Conservation (phyloP, 2,329 filamentous ascomycete genomes). For the Diaporthe capsici region DNA sequence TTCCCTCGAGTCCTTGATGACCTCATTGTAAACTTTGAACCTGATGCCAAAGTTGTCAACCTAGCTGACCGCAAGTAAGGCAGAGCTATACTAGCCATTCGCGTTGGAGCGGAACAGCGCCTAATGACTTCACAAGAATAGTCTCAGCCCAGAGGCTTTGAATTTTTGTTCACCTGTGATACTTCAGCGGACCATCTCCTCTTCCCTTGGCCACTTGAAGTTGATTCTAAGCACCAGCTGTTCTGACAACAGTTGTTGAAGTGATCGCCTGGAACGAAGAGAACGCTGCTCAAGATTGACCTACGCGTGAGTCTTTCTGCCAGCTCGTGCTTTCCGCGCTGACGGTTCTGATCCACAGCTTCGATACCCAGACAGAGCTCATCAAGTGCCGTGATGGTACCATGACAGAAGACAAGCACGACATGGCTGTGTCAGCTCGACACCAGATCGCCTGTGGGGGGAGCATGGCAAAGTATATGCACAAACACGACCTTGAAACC, state of each 20-base stretch:
- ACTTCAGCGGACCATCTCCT: background rate
- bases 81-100: too few relatives aligned
- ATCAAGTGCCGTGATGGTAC: slow-evolving; percentile 39
- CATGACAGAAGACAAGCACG: slow-evolving; percentile 39
- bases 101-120: background rate
- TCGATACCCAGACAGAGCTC: slow-evolving; percentile 40
- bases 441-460: slow-evolving; percentile 36
- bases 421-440: slow-evolving; percentile 32
- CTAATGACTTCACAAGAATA: background rate
- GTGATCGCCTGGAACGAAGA: slow-evolving; percentile 46
- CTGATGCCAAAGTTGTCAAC: slow-evolving; percentile 37
- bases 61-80: slow-evolving; percentile 39
- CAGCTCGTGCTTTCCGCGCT: background rate
- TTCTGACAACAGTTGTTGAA: background rate
- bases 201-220: background rate
- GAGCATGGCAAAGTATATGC: slow-evolving; percentile 39
- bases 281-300: slow-evolving; percentile 42
- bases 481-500: slow-evolving; percentile 42
- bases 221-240: background rate
- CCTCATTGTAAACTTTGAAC: slow-evolving; percentile 42
- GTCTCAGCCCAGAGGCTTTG: background rate
- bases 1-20: slow-evolving; percentile 35
- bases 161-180: background rate
- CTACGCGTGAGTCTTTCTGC: slow-evolving; percentile 41
- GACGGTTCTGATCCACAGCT: slow-evolving; percentile 1